Evolutionary conservation across 208 protist species (phyloP), one percentile per base, ranked within the genome.

Genomic region (Acanthamoeba lenticulata): DNA sequence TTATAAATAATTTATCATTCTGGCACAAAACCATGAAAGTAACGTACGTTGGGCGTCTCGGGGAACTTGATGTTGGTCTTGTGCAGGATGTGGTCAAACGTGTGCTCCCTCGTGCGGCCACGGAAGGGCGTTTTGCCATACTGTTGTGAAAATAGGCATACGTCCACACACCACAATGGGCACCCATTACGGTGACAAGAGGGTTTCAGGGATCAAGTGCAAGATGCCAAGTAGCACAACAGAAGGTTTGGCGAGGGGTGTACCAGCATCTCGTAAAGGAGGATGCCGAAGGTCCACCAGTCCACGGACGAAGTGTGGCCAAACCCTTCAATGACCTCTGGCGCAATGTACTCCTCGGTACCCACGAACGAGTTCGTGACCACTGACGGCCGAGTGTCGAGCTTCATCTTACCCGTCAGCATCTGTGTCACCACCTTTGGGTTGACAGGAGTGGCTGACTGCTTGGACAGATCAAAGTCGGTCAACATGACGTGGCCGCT

Each of bases 401-500:
- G 93, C 74, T 62, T 94, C 57, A 93, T 40, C 72, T 52, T 92
- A 32, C 38, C 94, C 17, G 57, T 55, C 2, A 74, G 62, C 45
- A 47, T 94, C 74, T 67, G 47, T 9, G 29, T 92, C 55, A 55
- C 60, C 32, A 65, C 86, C 57, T 67, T 95, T 89, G 69, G 79
- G 19, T 47, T 93, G 36, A 57, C 83, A 19, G 42, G 62, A 0
- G 60, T 79, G 45, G 67, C 55, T 0, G 74, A 52, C 40, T 96
- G 94, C 92, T 97, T 97, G 85, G 98, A 98, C 21, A 98, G 98
- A 89, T 99, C 99, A 95, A 99, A 99, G 95, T 99, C 99, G 65
- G 99, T 99, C 19, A 99, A 96, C 94, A 98, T 98, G 79, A 99
- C 94, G 85, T 99, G 99, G 69, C 98, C 98, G 91, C 96, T 97